These are phyloP conservation scores for Exophiala xenobiotica DNA, from an alignment of 2,329 filamentous ascomycete species.

Conservation along the genomic window DNA sequence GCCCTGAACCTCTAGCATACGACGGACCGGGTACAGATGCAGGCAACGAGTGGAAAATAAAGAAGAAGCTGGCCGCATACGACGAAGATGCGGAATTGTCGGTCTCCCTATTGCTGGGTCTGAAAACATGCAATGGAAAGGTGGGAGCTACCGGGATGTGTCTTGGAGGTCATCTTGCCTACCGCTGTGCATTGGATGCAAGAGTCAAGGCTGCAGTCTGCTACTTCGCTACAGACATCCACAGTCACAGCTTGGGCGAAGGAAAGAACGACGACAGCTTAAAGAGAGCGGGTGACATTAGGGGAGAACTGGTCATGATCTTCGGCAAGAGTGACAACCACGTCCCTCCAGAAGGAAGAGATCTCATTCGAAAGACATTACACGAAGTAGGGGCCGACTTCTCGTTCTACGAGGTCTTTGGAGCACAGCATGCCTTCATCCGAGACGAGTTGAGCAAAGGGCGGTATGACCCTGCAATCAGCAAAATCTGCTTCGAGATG, in stretches of 20 bases:
- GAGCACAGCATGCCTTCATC: slow-evolving; percentile 94
- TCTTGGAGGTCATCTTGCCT: slow-evolving; percentile 84
- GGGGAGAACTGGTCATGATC: slow-evolving; percentile 81
- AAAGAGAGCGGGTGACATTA: slow-evolving; percentile 63
- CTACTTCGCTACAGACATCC: slow-evolving; percentile 92
- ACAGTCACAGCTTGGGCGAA: slow-evolving; percentile 72
- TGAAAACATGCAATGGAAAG: slow-evolving; percentile 76
- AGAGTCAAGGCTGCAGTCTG: slow-evolving; percentile 75
- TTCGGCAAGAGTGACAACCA: slow-evolving; percentile 91
- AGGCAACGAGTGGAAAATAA: slow-evolving; percentile 82
- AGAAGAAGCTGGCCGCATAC: slow-evolving; percentile 79
- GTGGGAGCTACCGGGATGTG: slow-evolving; percentile 88
- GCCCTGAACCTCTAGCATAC: slow-evolving; percentile 79
- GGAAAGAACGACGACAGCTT: slow-evolving; percentile 64
- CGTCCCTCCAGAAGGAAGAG: slow-evolving; percentile 77
- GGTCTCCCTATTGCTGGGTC: slow-evolving; percentile 67
- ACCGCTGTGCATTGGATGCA: slow-evolving; percentile 69
- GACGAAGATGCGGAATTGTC: slow-evolving; percentile 72
- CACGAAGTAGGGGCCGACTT: slow-evolving; percentile 73
- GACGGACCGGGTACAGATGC: slow-evolving; percentile 83
- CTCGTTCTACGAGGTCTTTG: slow-evolving; percentile 85
- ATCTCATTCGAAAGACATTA: slow-evolving; percentile 78
- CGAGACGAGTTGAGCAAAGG: slow-evolving; percentile 89
- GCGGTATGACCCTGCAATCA: slow-evolving; percentile 84
- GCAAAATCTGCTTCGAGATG: slow-evolving; percentile 87